Evolutionary conservation across 2,329 filamentous ascomycete species (phyloP).

Genomic region (Ophiostoma tasmaniense): DNA sequence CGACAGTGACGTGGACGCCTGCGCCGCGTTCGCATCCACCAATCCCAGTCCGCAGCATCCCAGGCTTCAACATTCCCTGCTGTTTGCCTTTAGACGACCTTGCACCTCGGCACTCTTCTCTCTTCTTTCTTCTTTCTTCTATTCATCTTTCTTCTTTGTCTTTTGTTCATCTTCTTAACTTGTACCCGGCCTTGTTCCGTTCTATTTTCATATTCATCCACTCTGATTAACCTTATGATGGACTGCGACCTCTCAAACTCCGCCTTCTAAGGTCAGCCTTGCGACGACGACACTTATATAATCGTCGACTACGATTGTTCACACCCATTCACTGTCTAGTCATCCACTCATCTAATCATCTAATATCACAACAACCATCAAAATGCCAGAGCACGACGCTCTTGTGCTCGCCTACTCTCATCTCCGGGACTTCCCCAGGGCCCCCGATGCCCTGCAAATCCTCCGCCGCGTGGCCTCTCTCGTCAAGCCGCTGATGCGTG

Average conservation of each 20-base stretch:
- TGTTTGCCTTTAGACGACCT: not conserved
- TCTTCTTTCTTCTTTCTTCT: not conserved
- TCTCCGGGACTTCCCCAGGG: conserved; percentile 38
- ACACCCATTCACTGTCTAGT: too few species aligned
- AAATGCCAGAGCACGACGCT: conserved; percentile 38
- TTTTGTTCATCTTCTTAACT: not conserved
- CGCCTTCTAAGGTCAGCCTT: not conserved
- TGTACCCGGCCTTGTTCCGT: not conserved
- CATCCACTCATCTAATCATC: not conserved
- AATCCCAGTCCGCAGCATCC: not conserved
- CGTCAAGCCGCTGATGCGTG: conserved; percentile 92
- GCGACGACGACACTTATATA: not conserved
- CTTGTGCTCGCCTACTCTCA: conserved; percentile 42
- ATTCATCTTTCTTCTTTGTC: not conserved
- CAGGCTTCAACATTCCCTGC: not conserved
- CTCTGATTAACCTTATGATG: not conserved
- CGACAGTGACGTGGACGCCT: not conserved
- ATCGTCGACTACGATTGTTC: too few species aligned
- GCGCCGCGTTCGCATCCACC: not conserved
- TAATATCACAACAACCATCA: not conserved
- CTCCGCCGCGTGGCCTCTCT: conserved; percentile 76
- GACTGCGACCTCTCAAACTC: not conserved
- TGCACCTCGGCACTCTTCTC: not conserved
- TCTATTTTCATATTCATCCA: not conserved
- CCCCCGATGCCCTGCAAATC: conserved; percentile 45